Conservation (phyloP, 257 asterid species). For the Misopates orontium region DNA sequence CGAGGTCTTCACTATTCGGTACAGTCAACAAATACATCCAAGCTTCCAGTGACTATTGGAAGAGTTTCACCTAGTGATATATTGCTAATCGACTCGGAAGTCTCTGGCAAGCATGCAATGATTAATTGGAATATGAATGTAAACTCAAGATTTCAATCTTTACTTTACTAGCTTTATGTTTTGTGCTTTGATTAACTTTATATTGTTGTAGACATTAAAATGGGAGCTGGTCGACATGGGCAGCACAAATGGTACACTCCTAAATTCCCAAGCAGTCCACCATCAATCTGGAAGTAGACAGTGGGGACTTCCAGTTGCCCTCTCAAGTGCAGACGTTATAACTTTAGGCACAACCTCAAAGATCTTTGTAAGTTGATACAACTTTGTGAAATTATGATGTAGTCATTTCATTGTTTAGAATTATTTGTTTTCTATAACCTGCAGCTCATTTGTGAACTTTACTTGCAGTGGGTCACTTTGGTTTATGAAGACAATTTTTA, state of each 20-base stretch:
- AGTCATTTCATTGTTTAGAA: not conserved
- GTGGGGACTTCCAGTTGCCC: slow-evolving; percentile 58
- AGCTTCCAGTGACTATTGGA: slow-evolving; percentile 84
- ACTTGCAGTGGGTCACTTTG: not conserved
- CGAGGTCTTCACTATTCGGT: slow-evolving; percentile 62
- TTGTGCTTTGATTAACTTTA: slow-evolving; percentile 31
- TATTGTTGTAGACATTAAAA: slow-evolving; percentile 60
- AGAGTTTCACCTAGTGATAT: slow-evolving; percentile 84
- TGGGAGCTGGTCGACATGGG: slow-evolving; percentile 99
- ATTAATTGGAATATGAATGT: slow-evolving; percentile 86
- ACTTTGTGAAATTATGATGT: not conserved
- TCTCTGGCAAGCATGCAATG: slow-evolving; percentile 95
- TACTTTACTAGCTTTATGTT: slow-evolving; percentile 24
- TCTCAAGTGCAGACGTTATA: slow-evolving; percentile 54
- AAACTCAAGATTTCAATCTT: slow-evolving; percentile 35
- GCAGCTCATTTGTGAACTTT: not conserved
- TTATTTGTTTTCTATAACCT: not conserved
- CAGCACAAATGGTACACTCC: slow-evolving; percentile 69
- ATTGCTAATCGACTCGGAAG: slow-evolving; percentile 81
- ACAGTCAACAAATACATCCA: slow-evolving; percentile 61
- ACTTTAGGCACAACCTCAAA: slow-evolving; percentile 62
- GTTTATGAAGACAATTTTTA: not conserved
- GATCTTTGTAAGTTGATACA: slow-evolving; percentile 44
- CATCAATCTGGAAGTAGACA: slow-evolving; percentile 56
- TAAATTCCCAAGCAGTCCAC: slow-evolving; percentile 53